phyloP scores from a whole-genome alignment of 441 rosid species.

The Populus hybrid region DNA sequence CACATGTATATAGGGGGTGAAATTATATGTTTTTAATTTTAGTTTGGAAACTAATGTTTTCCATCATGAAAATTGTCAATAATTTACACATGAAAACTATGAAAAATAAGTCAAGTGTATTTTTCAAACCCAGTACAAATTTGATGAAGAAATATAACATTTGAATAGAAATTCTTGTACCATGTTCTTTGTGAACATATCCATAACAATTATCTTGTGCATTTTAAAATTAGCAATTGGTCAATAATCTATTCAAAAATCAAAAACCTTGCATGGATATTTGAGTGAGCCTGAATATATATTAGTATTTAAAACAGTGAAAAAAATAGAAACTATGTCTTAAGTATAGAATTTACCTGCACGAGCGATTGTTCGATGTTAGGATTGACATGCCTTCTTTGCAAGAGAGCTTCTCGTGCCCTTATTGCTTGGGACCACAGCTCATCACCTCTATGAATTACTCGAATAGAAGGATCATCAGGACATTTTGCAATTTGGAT shows the following conservation, averaged over 20 bases:
- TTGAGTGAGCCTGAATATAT: neutral
- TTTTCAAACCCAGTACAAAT: neutral
- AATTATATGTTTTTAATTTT: neutral
- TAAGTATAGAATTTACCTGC: slow-evolving; percentile 44
- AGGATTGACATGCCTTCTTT: slow-evolving; percentile 30
- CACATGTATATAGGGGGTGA: neutral
- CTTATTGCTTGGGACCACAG: slow-evolving; percentile 61
- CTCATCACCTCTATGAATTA: slow-evolving; percentile 39
- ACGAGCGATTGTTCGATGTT: slow-evolving; percentile 27
- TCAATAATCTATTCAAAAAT: neutral
- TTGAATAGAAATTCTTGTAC: neutral
- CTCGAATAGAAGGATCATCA: slow-evolving; percentile 30
- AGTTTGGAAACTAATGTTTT: neutral
- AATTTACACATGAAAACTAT: neutral
- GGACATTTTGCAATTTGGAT: slow-evolving; percentile 57
- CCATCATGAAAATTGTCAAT: neutral
- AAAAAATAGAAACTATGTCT: neutral
- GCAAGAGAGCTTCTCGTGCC: slow-evolving; percentile 48
- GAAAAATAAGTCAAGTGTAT: neutral
- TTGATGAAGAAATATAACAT: neutral
- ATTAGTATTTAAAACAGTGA: neutral
- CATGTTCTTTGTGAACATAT: neutral
- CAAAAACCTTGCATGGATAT: neutral
- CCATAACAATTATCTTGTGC: neutral
- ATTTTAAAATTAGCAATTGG: neutral